phyloP scores from a whole-genome alignment of 495 filamentous ascomycete genomes.

The Penicillium simplicissimum region DNA sequence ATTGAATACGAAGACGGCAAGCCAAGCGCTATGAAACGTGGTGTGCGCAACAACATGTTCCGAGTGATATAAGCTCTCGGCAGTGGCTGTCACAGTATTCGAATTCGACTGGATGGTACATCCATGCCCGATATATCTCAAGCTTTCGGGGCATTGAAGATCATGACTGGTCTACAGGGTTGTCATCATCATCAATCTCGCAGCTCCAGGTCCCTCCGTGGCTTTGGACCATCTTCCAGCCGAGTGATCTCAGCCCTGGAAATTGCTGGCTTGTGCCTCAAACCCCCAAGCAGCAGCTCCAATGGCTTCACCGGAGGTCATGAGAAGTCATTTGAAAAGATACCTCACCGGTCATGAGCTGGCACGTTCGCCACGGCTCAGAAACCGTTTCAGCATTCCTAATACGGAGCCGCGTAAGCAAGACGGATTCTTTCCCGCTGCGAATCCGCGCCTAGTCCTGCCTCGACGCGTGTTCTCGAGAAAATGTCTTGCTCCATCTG shows the following conservation, averaged over 20 bases:
- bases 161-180: background rate
- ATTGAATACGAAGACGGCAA: conserved; percentile 78
- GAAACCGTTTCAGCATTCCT: conserved; percentile 14
- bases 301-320: background rate
- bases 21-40: conserved; percentile 73
- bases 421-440: background rate
- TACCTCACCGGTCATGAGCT: background rate
- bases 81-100: background rate
- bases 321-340: background rate
- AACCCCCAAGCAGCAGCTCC: background rate
- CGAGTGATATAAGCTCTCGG: conserved; percentile 52
- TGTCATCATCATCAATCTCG: background rate
- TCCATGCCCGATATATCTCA: background rate
- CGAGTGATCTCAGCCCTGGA: background rate
- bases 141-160: background rate
- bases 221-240: background rate
- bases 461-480: background rate
- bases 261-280: background rate
- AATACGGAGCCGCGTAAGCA: conserved; percentile 21
- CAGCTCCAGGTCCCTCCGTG: background rate
- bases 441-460: no score
- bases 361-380: conserved; percentile 9
- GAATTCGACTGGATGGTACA: background rate
- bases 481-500: background rate
- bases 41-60: conserved; percentile 81